Evolutionary conservation across 108 stramenopile species (phyloP).

Genomic region (Cyclotella cryptica): DNA sequence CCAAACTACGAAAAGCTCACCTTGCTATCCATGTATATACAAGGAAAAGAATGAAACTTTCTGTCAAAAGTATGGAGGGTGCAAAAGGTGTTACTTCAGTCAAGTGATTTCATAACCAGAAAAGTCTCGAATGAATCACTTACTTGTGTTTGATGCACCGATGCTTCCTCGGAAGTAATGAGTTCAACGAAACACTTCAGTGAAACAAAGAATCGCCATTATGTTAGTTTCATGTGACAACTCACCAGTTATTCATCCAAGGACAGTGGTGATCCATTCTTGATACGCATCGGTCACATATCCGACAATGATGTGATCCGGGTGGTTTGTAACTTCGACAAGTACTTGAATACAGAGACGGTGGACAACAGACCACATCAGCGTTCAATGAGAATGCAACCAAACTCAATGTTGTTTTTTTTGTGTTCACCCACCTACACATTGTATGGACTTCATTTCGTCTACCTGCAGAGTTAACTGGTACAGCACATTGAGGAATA

Average conservation of each 20-base stretch:
- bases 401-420: neutral
- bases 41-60: slow-evolving; percentile 94
- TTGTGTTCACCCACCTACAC: slow-evolving; percentile 48
- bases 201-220: neutral
- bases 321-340: slow-evolving; percentile 95
- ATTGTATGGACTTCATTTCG: slow-evolving; percentile 65
- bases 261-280: slow-evolving; percentile 98
- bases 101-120: neutral
- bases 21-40: slow-evolving; percentile 83
- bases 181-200: neutral
- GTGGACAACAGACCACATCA: neutral
- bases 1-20: neutral
- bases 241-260: slow-evolving; percentile 92
- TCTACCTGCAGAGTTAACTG: slow-evolving; percentile 65
- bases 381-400: neutral
- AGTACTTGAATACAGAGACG: slow-evolving; percentile 26
- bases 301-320: slow-evolving; percentile 95
- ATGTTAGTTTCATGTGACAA: slow-evolving; percentile 31
- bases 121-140: neutral
- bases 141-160: slow-evolving; percentile 12
- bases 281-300: slow-evolving; percentile 92
- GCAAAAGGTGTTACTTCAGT: neutral
- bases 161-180: neutral
- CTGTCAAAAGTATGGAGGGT: slow-evolving; percentile 3
- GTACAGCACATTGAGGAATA: slow-evolving; percentile 80